A percentile compares a stretch with the other conserved stretches of the same genome.
phyloP scores from a whole-genome alignment of 2,329 filamentous ascomycete species.

The Venturia pyrina region DNA sequence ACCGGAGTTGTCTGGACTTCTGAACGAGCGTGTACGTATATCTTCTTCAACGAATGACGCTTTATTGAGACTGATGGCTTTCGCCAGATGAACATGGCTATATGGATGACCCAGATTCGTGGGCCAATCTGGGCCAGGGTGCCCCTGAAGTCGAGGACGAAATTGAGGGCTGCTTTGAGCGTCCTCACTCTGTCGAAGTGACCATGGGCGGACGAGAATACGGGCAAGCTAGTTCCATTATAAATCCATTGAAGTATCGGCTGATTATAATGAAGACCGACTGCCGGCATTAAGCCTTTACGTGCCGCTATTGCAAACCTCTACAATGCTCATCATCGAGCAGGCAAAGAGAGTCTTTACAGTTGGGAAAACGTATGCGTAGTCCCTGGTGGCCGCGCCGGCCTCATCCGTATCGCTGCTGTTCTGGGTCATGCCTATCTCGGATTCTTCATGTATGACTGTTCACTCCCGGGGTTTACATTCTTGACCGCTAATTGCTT shows the following conservation, averaged over 20 bases:
- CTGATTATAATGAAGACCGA: conserved; percentile 40
- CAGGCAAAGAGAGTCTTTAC: conserved; percentile 81
- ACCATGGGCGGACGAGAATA: conserved; percentile 76
- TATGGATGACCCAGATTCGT: conserved; percentile 66
- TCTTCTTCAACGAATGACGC: background rate
- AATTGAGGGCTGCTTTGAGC: conserved; percentile 78
- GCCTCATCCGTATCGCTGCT: conserved; percentile 87
- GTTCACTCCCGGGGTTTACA: conserved; percentile 2
- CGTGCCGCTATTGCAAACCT: conserved; percentile 80
- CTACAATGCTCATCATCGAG: conserved; percentile 86
- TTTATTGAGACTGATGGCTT: background rate
- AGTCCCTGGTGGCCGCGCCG: conserved; percentile 84
- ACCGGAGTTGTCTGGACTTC: conserved; percentile 94
- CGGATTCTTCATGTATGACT: conserved; percentile 64
- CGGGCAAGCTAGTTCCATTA: conserved; percentile 26
- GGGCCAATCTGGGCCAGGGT: conserved; percentile 92
- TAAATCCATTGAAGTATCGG: too few relatives aligned
- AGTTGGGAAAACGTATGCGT: conserved; percentile 98
- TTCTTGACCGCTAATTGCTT: background rate
- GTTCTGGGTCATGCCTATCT: conserved; percentile 88
- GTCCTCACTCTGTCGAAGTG: conserved; percentile 70
- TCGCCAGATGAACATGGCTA: conserved; percentile 67
- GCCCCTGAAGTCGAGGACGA: conserved; percentile 91
- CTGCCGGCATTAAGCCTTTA: conserved; percentile 84
- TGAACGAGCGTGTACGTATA: conserved; percentile 51